Evolutionary conservation across 345 rosid species (phyloP).

Genomic region (Syzygium oleosum): DNA sequence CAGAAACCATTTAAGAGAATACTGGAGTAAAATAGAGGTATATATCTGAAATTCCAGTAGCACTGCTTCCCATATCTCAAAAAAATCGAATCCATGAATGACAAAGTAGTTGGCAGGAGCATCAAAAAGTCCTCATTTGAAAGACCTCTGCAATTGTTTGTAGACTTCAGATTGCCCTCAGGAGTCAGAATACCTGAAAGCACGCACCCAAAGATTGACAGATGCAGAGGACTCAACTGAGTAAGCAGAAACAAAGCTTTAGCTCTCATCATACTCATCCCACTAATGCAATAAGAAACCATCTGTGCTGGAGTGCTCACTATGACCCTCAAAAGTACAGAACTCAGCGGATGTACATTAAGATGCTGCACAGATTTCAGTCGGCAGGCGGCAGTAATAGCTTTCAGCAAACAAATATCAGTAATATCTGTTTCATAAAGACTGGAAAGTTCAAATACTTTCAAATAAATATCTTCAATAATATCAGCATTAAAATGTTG

Average conservation of each 20-base stretch:
- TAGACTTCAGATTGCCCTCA: conserved; percentile 3
- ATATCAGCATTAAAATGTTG: conserved; percentile 31
- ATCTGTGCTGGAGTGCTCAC: conserved; percentile 49
- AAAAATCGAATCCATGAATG: conserved; percentile 36
- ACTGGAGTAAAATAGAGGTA: conserved; percentile 50
- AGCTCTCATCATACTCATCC: conserved; percentile 45
- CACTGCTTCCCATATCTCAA: conserved; percentile 36
- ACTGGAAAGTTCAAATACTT: conserved; percentile 45
- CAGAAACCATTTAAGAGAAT: conserved; percentile 46
- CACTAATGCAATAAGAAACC: conserved; percentile 47
- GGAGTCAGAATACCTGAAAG: conserved; percentile 23
- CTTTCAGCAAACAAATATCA: conserved; percentile 61
- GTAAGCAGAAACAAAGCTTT: conserved; percentile 51
- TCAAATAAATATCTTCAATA: conserved; percentile 54
- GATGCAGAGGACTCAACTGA: conserved; percentile 68
- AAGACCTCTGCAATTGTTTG: conserved; percentile 16
- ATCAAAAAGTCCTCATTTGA: conserved; percentile 47
- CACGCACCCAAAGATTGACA: conserved; percentile 53
- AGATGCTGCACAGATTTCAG: conserved; percentile 20
- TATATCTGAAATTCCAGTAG: conserved; percentile 18
- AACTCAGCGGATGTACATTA: conserved; percentile 49
- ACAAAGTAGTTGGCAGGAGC: conserved; percentile 70
- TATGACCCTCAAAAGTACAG: conserved; percentile 40
- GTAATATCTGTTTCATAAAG: conserved; percentile 35
- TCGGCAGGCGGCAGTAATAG: conserved; percentile 30